Evolutionary conservation across 768 basidiomycete species (phyloP), one percentile per base, ranked within the genome.

Genomic region (Russula sp.): DNA sequence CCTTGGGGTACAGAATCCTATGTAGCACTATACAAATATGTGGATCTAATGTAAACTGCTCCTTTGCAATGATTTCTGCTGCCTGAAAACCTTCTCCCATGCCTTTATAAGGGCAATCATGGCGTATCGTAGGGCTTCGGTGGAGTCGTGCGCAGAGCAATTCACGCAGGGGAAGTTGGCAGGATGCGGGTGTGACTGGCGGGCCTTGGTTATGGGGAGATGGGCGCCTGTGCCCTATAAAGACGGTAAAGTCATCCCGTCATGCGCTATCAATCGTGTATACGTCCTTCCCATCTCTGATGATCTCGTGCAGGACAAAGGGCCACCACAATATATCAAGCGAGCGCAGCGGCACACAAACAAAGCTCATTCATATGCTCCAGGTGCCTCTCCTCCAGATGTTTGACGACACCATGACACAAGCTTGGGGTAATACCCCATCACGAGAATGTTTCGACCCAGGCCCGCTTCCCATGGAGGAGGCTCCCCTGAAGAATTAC

Each of bases 241-340:
- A 87, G 51, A 89, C 80, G 66, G 85, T 89, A 76, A 98, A 97
- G 72, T 87, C 87, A 75, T 98, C 96, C 1, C 82, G 84, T 65
- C 82, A 79, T 0, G 95, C 96, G 66, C 92, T 95, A 72, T 98
- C 94, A 68, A 98, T 91, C 61, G 94, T 87, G 52, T 86, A 91
- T 37, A 98, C 87, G 68, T 94, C 87, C 47, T 83, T 73, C 57
- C 86, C 83, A 53, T 78, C 77, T 64, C 83, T 81, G 51, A 92
- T 78, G 18, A 85, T 77, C 0, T 83, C 84, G 66, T 98, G 96
- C 71, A 98, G 96, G 2, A 94, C 92, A 71, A 98, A 98, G 0
- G 96, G 96, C 93, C 94, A 98, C 96, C 96, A 98, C 49, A 97
- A 79, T 2, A 79, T 79, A 58, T 93, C 80, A 49, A 90, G 76